Conservation (phyloP, 768 basidiomycete genomes). For the Suillus plorans region DNA sequence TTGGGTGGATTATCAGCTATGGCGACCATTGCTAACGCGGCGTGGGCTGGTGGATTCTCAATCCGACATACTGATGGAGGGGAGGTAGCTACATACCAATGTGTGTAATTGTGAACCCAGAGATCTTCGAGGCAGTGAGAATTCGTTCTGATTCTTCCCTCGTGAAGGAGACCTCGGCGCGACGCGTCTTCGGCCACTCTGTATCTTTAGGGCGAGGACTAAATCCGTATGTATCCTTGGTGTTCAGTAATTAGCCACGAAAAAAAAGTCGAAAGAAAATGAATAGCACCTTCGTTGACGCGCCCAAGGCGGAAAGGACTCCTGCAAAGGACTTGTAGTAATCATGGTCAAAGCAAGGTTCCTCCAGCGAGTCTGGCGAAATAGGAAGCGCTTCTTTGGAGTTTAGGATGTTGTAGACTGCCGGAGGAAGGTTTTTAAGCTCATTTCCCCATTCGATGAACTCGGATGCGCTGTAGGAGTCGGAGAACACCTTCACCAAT, state of each 20-base stretch:
- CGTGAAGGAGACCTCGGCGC: not conserved
- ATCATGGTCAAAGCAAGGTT: not conserved
- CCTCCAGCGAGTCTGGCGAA: not conserved
- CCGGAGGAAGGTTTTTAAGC: not conserved
- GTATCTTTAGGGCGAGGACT: not conserved
- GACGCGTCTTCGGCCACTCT: not conserved
- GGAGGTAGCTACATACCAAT: not conserved
- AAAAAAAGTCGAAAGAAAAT: not conserved
- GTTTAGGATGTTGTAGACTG: not conserved
- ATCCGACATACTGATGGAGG: not conserved
- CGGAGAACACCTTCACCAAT: not conserved
- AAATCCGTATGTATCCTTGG: not conserved
- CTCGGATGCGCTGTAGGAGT: not conserved
- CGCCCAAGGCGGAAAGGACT: not conserved
- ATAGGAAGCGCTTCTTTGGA: not conserved
- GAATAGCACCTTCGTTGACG: not conserved
- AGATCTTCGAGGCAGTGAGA: not conserved
- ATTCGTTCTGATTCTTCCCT: not conserved
- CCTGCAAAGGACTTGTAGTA: not conserved
- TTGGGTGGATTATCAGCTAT: not conserved
- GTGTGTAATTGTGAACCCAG: not conserved
- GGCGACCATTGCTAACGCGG: not conserved
- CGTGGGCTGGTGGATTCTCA: not conserved
- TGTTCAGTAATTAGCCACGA: not conserved
- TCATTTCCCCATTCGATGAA: not conserved